A percentile compares a stretch with the other conserved stretches of the same genome.
Conservation (phyloP, 495 filamentous ascomycete genomes). For the Lasiosphaeria hispida region DNA sequence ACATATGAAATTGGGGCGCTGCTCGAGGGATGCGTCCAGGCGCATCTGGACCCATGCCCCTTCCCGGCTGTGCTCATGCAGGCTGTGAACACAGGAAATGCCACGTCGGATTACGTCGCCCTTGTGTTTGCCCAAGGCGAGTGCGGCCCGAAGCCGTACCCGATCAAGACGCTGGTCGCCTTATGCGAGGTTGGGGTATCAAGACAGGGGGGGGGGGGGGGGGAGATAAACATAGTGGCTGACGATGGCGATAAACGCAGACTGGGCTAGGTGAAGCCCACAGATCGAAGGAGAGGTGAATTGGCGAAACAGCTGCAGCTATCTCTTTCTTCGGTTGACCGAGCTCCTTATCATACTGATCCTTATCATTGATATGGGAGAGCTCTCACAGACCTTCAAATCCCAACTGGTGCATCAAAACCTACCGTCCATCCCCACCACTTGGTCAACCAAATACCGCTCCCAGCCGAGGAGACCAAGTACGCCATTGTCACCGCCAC, state of each 20-base stretch:
- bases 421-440: not conserved
- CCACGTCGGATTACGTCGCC: slow-evolving; percentile 53
- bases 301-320: too few relatives aligned
- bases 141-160: slow-evolving; percentile 54
- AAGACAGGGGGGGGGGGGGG: slow-evolving; percentile 33
- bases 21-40: slow-evolving; percentile 27
- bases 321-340: too few relatives aligned
- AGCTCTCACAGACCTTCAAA: too few relatives aligned
- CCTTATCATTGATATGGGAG: too few relatives aligned
- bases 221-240: too few relatives aligned
- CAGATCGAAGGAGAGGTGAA: too few relatives aligned
- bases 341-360: too few relatives aligned
- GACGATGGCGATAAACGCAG: too few relatives aligned
- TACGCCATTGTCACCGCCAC: not conserved
- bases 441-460: not conserved
- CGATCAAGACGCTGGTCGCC: slow-evolving; percentile 57
- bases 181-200: slow-evolving; percentile 56
- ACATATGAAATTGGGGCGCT: slow-evolving; percentile 26
- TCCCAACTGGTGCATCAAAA: too few relatives aligned
- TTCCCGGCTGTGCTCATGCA: slow-evolving; percentile 38
- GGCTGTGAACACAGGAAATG: slow-evolving; percentile 48
- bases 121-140: slow-evolving; percentile 52
- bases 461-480: not conserved
- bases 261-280: too few relatives aligned
- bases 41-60: slow-evolving; percentile 42